Evolutionary conservation across 2,329 filamentous ascomycete species (phyloP).

Genomic region (Aspergillus eucalypticola): DNA sequence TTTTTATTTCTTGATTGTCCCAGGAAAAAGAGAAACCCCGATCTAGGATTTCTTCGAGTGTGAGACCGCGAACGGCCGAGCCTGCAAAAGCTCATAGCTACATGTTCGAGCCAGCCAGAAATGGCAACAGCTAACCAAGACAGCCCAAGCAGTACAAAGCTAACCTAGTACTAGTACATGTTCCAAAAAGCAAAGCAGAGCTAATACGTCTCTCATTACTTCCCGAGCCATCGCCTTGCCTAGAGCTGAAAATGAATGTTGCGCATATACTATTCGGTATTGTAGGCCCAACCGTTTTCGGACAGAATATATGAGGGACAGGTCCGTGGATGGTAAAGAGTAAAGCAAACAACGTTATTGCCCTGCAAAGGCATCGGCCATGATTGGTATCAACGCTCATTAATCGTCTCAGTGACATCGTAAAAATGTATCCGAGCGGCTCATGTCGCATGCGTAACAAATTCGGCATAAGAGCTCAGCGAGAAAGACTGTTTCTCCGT

Average conservation of each 20-base stretch:
- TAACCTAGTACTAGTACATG: background rate
- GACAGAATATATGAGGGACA: background rate
- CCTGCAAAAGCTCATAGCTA: background rate
- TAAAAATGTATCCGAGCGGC: constrained; percentile 1
- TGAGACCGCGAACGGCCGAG: background rate
- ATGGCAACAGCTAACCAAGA: background rate
- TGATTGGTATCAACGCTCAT: constrained; percentile 6
- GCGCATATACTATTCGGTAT: too few relatives aligned
- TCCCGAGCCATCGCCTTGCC: background rate
- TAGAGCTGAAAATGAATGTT: background rate
- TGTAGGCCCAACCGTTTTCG: background rate
- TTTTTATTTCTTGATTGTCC: too few relatives aligned
- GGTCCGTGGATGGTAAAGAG: background rate
- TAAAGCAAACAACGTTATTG: constrained; percentile 5
- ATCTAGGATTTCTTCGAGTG: too few relatives aligned
- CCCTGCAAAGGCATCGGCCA: background rate
- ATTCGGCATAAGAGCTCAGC: background rate
- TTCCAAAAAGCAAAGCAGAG: background rate
- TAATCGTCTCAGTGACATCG: constrained; percentile 6
- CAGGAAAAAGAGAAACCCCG: too few relatives aligned
- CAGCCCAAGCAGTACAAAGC: background rate
- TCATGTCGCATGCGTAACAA: background rate
- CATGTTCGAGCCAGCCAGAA: background rate
- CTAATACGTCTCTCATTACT: background rate
- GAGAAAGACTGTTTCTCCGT: constrained; percentile 30